Evolutionary conservation across 108 stramenopile species (phyloP), one percentile per base, ranked within the genome.

Genomic region (Cyclostephanos invisitatus): DNA sequence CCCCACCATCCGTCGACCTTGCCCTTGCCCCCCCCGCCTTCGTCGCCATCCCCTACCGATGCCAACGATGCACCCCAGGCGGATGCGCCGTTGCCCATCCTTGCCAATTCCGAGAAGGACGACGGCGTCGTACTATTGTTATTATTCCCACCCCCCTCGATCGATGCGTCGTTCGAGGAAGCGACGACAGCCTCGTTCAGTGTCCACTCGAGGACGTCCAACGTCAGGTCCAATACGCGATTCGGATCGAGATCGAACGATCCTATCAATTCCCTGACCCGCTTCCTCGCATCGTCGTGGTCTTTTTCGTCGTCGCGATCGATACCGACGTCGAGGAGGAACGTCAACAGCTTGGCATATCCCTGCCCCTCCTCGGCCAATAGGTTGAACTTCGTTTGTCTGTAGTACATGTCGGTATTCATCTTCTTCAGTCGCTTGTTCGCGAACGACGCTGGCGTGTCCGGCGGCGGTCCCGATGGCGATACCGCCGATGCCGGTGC

Each of bases 181-280:
- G 4, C 49, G 18, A 14, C 32, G 1, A 77, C 62, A 10, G 64
- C 36, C 7, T 59, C 62, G 46, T 75, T 60, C 35, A 87, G 67
- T 51, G 74, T 74, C 28, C 64, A 68, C 82, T 97, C 96, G 67
- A 97, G 72, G 2, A 84, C 85, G 62, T 97, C 94, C 35, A 98
- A 67, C 3, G 83, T 46, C 40, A 98, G 53, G 77, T 98, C 97
- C 36, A 97, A 36, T 0, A 88, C 90, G 36, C 97, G 86, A 84
- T 97, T 97, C 38, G 98, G 98, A 84, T 99, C 98, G 8, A 99
- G 67, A 69, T 96, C 94, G 74, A 98, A 99, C 48, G 87, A 83
- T 14, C 96, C 98, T 27, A 98, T 93, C 12, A 96, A 75, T 6
- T 83, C 70, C 11, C 64, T 35, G 20, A 78, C 62, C 22, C 69